Conservation (phyloP, 495 filamentous ascomycete genomes). For the Aspergillus bertholletiae region DNA sequence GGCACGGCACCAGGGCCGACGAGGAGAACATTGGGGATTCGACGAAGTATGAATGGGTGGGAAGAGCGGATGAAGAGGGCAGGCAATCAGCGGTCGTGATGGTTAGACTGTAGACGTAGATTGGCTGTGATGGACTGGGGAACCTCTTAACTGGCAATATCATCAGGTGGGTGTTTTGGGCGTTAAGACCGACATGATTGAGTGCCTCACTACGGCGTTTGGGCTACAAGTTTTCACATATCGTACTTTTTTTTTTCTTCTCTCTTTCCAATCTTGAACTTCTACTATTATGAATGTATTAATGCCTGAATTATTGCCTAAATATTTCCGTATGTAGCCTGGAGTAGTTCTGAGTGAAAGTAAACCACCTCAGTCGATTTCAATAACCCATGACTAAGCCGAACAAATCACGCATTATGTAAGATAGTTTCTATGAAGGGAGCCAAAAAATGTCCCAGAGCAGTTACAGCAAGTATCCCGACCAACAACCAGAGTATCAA, state of each 20-base stretch:
- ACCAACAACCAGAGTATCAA: background rate
- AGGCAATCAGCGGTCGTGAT: constrained; percentile 1
- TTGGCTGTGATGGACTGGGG: background rate
- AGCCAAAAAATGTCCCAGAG: too few relatives aligned
- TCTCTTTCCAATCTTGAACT: too few relatives aligned
- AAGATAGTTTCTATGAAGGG: too few relatives aligned
- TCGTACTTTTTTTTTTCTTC: background rate
- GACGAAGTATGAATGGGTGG: constrained; percentile 58
- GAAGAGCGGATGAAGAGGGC: constrained; percentile 43
- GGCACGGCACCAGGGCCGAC: constrained; percentile 24
- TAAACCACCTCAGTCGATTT: too few relatives aligned
- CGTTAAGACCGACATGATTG: background rate
- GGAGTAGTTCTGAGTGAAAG: too few relatives aligned
- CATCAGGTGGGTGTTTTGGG: background rate
- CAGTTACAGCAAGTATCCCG: too few relatives aligned
- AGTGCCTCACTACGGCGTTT: background rate
- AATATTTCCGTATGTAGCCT: too few relatives aligned
- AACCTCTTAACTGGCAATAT: background rate
- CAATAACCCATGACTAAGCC: background rate
- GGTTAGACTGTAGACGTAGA: background rate
- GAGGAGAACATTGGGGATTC: constrained; percentile 53
- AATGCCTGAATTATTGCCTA: background rate
- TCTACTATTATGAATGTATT: background rate
- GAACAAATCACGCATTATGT: constrained; percentile 1
- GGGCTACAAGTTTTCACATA: background rate